Evolutionary conservation across 2,329 filamentous ascomycete species (phyloP).

Genomic region (Dothistroma septosporum): DNA sequence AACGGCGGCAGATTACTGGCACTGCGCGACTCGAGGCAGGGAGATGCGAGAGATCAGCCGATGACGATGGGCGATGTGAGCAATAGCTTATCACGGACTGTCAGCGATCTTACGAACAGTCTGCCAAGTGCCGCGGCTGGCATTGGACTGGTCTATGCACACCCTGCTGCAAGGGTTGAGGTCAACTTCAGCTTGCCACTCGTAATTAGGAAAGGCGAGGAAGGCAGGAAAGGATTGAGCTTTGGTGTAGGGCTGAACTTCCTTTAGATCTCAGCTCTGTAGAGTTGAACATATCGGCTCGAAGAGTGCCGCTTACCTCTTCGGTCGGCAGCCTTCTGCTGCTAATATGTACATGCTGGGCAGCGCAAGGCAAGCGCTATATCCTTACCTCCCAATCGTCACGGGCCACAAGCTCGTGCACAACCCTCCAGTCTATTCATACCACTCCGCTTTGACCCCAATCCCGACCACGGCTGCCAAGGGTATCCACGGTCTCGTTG

Average conservation of each 20-base stretch:
- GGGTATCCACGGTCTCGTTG: neutral
- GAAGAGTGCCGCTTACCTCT: neutral
- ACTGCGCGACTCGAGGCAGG: conserved; percentile 51
- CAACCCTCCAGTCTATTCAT: neutral
- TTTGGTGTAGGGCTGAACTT: conserved; percentile 97
- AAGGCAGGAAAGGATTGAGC: conserved; percentile 83
- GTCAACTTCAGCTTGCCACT: conserved; percentile 91
- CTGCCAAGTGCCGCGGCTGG: conserved; percentile 83
- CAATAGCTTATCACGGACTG: conserved; percentile 56
- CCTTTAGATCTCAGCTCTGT: conserved; percentile 53
- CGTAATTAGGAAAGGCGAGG: conserved; percentile 75
- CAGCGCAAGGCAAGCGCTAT: too few species aligned
- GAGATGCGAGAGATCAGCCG: conserved; percentile 38
- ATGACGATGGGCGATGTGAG: conserved; percentile 51
- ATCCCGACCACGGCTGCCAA: neutral
- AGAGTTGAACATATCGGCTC: conserved; percentile 7
- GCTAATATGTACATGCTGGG: neutral
- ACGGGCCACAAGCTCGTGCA: neutral
- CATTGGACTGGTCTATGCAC: conserved; percentile 87
- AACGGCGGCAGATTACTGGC: conserved; percentile 84
- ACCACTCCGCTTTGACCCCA: neutral
- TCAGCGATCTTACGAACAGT: conserved; percentile 68
- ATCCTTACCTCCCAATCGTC: too few species aligned
- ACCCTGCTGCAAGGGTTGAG: conserved; percentile 89
- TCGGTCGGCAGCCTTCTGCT: neutral